These are phyloP conservation scores for Artemisia princeps DNA, from an alignment of 140 eudicot genomes.

Conservation along the genomic window DNA sequence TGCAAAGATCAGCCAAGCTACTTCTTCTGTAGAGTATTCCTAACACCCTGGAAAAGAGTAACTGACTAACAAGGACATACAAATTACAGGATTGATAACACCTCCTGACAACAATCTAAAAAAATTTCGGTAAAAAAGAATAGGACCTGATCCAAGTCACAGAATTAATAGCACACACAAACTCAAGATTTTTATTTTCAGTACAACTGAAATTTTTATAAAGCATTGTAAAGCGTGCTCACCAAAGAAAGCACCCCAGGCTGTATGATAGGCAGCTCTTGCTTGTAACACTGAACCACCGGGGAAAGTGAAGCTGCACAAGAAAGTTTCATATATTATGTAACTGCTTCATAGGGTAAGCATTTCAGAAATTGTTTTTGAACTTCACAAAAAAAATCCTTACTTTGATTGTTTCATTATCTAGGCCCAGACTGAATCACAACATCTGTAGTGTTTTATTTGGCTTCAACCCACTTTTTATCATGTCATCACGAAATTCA, in stretches of 20 bases:
- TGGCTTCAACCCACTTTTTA: constrained; percentile 56
- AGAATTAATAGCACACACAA: background rate
- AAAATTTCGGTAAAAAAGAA: too few species aligned
- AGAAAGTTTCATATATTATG: constrained; percentile 38
- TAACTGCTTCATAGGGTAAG: background rate
- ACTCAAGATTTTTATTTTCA: background rate
- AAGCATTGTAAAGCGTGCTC: constrained; percentile 25
- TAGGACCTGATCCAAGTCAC: too few species aligned
- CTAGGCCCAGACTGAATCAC: constrained; percentile 11
- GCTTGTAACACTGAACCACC: constrained; percentile 70
- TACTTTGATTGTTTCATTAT: constrained; percentile 16
- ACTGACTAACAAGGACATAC: too few species aligned
- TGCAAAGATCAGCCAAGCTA: background rate
- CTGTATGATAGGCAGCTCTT: constrained; percentile 62
- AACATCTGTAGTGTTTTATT: constrained; percentile 16
- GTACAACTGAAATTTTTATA: background rate
- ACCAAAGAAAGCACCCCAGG: constrained; percentile 67
- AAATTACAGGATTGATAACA: too few species aligned
- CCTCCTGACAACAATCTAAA: too few species aligned
- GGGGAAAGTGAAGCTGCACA: constrained; percentile 66
- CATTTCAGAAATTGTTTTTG: too few species aligned
- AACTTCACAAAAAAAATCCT: constrained; percentile 3
- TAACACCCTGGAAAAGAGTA: too few species aligned
- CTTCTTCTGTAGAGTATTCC: too few species aligned
- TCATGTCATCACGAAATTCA: constrained; percentile 66